Evolutionary conservation across 2,329 filamentous ascomycete species (phyloP), one percentile per base, ranked within the genome.

Genomic region (Metarhizium album): DNA sequence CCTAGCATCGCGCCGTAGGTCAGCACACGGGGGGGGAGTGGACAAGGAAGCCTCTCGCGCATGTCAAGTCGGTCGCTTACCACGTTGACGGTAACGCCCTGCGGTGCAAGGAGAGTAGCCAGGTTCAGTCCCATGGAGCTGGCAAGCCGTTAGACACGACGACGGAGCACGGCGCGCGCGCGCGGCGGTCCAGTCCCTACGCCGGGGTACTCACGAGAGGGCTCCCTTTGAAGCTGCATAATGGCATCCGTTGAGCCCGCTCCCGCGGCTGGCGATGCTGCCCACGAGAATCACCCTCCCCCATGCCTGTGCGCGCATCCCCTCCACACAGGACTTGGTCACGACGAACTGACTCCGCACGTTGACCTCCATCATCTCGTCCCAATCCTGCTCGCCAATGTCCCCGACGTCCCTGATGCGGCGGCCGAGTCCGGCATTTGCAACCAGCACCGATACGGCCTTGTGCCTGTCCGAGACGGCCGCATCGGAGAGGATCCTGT

Each of bases 211-310:
- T 53, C n/a, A 51, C 52, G 27, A 35, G 14, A 53, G 24, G 37
- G 52, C 52, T 14, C 52, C 52, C 16, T 53, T 53, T 6, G 52
- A 53, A 33, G 52, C 52, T 14, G 52, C 52, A 37, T 53, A 53
- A 31, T 53, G 52, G 18, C 52, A 53, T 8, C 52, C 52, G 20
- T 53, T 53, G 29, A 53, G 31, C 2, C 52, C 52, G 20, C 52
- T 45, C 0, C 52, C 52, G n/a, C 52, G 48, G 20, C 48, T 50
- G 9, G 52, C 52, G 20, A 53, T 51, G 16, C 52, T 53, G 3
- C 52, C 52, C 13, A 53, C 45, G 8, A 53, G 45, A 14, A 53
- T 31, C n/a, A 53, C 42, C 20, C 52, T 49, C 16, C 48, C 52
- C 52, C 52, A 53, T 27, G 14, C 22, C 40, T 53, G 48, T 4